Percentiles rank a stretch among this genome's conserved stretches.
Evolutionary conservation across 2,329 filamentous ascomycete species (phyloP).

Genomic region (Pseudocercospora eumusae): DNA sequence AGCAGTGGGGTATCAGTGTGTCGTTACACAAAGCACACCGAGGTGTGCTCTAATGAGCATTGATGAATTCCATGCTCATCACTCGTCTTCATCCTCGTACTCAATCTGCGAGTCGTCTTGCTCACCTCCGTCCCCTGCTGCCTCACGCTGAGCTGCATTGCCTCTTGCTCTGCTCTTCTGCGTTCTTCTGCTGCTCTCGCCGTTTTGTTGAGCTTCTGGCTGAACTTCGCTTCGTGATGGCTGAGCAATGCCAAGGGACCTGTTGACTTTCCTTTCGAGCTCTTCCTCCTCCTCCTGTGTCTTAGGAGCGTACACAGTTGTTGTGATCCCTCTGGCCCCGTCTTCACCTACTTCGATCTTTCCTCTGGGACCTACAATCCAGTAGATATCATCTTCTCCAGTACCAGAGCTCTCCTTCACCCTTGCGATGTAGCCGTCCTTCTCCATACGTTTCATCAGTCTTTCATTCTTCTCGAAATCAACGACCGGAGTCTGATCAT

Average conservation of each 20-base stretch:
- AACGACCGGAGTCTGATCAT: conserved; percentile 64
- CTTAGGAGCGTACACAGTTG: conserved; percentile 50
- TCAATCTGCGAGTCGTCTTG: conserved; percentile 22
- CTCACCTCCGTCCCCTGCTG: conserved; percentile 16
- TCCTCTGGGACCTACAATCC: conserved; percentile 79
- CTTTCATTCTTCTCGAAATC: conserved; percentile 68
- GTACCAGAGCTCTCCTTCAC: conserved; percentile 64
- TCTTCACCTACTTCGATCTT: conserved; percentile 81
- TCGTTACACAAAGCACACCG: neutral
- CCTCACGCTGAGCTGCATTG: neutral
- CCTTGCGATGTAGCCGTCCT: conserved; percentile 80
- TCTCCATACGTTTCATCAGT: conserved; percentile 71
- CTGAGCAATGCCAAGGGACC: conserved; percentile 38
- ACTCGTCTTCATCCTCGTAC: conserved; percentile 22
- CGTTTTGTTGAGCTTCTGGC: conserved; percentile 13
- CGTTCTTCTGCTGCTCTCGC: conserved; percentile 8
- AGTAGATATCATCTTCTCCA: conserved; percentile 77
- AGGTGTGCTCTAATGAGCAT: neutral
- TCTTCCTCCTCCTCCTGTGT: conserved; percentile 35
- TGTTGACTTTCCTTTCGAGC: conserved; percentile 38
- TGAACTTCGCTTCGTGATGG: conserved; percentile 1
- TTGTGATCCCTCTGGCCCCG: conserved; percentile 71
- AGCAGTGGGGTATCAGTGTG: neutral
- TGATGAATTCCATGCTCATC: neutral
- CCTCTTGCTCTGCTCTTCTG: neutral